Evolutionary conservation across 306 rosid genomes (phyloP).

Genomic region (Malus orientalis): DNA sequence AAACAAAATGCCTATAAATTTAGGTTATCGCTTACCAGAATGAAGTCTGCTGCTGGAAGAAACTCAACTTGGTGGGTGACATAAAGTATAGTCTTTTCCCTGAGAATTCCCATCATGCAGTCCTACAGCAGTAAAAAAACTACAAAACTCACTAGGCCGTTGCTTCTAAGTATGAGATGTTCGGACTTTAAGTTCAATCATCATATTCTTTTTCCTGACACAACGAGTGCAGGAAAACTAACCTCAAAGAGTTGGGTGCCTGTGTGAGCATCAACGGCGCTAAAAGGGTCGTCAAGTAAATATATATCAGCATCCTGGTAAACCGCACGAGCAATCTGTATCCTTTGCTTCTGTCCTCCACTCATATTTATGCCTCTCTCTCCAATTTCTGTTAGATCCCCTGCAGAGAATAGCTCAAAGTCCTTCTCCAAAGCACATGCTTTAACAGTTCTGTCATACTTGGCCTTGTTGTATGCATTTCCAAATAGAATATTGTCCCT

Average conservation of each 20-base stretch:
- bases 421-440: constrained; percentile 90
- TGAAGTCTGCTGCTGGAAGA: constrained; percentile 94
- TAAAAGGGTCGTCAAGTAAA: constrained; percentile 87
- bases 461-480: constrained; percentile 41
- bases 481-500: constrained; percentile 83
- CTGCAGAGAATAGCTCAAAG: constrained; percentile 70
- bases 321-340: constrained; percentile 87
- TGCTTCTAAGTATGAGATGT: background rate
- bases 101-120: constrained; percentile 83
- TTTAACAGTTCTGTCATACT: constrained; percentile 58
- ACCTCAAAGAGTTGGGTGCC: constrained; percentile 91
- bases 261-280: constrained; percentile 98
- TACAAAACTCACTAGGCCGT: background rate
- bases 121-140: constrained; percentile 40
- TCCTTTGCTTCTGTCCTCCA: constrained; percentile 97
- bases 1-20: background rate
- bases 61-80: constrained; percentile 98
- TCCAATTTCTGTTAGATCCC: constrained; percentile 89
- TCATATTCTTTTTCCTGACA: background rate
- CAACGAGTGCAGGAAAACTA: background rate
- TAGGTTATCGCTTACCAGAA: constrained; percentile 46
- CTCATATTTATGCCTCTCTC: constrained; percentile 98
- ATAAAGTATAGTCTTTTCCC: constrained; percentile 67
- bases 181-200: background rate
- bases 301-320: constrained; percentile 88